phyloP scores from a whole-genome alignment of 345 rosid genomes.

The Bruguiera gymnorhiza region DNA sequence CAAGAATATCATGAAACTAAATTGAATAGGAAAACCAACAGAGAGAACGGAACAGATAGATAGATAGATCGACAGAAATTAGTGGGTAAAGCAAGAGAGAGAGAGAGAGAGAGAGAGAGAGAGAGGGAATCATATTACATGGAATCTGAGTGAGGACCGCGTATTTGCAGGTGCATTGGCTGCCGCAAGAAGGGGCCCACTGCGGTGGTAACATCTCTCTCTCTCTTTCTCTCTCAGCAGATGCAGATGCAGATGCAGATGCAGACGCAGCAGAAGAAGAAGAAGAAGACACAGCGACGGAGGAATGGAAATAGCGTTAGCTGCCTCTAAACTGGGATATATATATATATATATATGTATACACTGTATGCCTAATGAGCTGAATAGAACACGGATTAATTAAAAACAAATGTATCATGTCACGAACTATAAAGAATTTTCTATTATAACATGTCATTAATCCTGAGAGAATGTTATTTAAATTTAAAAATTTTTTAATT shows the following conservation, averaged over 20 bases:
- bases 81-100: not conserved
- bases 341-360: no score
- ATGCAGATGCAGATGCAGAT: not conserved
- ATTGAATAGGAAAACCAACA: not conserved
- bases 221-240: not conserved
- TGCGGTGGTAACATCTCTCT: slow-evolving; percentile 48
- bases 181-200: slow-evolving; percentile 88
- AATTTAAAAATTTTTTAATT: no score
- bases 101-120: not conserved
- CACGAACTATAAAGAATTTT: no score
- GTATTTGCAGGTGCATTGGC: slow-evolving; percentile 73
- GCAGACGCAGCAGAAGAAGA: not conserved
- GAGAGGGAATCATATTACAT: slow-evolving; percentile 33
- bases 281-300: not conserved
- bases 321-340: no score
- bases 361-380: no score
- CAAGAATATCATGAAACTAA: not conserved
- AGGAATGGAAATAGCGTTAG: no score
- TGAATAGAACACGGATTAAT: no score
- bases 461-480: no score
- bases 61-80: not conserved
- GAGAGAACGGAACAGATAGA: not conserved
- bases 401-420: no score
- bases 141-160: slow-evolving; percentile 83
- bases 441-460: no score